These are phyloP conservation scores for Medicago ruthenica DNA, from an alignment of 306 rosid species.

Conservation along the genomic window DNA sequence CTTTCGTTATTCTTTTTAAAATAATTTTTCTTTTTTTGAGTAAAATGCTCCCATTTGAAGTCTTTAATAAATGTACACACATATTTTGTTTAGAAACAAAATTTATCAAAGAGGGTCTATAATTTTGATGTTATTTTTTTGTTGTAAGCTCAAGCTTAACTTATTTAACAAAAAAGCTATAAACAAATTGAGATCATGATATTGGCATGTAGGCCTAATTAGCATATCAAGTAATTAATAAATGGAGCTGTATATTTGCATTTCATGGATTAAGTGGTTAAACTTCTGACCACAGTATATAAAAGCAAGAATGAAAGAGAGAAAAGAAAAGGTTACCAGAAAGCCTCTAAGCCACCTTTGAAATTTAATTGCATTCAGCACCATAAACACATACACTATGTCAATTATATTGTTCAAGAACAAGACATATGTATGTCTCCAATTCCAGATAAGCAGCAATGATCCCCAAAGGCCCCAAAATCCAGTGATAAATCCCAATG, in stretches of 20 bases:
- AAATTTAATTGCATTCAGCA: neutral
- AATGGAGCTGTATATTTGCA: neutral
- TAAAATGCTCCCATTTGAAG: too few species aligned
- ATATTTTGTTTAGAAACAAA: too few species aligned
- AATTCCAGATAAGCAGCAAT: neutral
- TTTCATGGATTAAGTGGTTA: neutral
- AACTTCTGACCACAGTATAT: neutral
- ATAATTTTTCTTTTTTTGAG: too few species aligned
- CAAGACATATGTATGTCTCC: conserved; percentile 20
- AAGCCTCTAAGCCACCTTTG: neutral
- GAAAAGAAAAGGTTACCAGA: neutral
- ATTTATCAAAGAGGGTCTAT: too few species aligned
- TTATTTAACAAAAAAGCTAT: too few species aligned
- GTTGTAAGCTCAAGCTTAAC: too few species aligned
- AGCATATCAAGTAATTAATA: too few species aligned
- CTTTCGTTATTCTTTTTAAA: too few species aligned
- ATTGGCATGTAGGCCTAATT: too few species aligned
- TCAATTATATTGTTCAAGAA: conserved; percentile 21
- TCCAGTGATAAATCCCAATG: conserved; percentile 38
- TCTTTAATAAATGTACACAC: too few species aligned
- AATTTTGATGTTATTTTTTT: too few species aligned
- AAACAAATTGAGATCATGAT: too few species aligned
- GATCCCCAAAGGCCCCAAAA: conserved; percentile 24
- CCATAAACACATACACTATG: neutral
- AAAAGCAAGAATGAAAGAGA: neutral